Evolutionary conservation across 345 rosid species (phyloP), one percentile per base, ranked within the genome.

Genomic region (Hirschfeldia incana): DNA sequence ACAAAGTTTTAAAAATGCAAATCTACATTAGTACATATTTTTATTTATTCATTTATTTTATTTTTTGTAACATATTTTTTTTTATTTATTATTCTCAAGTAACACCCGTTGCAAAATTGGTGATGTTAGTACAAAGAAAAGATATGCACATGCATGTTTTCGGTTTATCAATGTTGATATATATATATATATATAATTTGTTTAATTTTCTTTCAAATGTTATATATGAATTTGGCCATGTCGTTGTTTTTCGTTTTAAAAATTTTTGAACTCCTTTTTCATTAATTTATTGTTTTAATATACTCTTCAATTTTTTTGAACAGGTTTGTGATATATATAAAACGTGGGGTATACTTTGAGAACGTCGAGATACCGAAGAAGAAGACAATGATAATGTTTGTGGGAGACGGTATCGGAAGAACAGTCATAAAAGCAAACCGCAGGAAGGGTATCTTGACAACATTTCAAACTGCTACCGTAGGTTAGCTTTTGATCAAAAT

Each of bases 381-480:
- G 78, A 87, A 88, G 86, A 83, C 76, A 4, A 86, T 67, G 66
- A 65, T 94, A 34, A 90, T 88, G 97, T 91, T 94, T 36, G 6
- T 92, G 2, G 97, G 98, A 39, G 98, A 94, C 59, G 98, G 97
- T 32, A 91, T 94, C 46, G 97, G 90, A 17, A 85, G 81, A 83
- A 94, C 97, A 5, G 58, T 88, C 49, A 84, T 94, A 65, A 94
- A 90, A 75, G 94, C 87, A 8, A 80, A 76, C 42, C 73, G 93
- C 62, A 90, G 72, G 0, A 83, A 73, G 3, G 97, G 87, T 33
- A 89, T 91, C 26, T 92, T 83, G 86, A 87, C 93, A 26, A 88
- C 98, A 74, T 92, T 86, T 87, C 85, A 86, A 55, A 89, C 97
- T 1, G 97, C 98, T 8, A 94, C 98, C 1, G 93, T 94, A 4